Percentiles rank a stretch among this genome's conserved stretches.
Evolutionary conservation across 495 filamentous ascomycete species (phyloP).

Genomic region (Talaromyces proteolyticus): DNA sequence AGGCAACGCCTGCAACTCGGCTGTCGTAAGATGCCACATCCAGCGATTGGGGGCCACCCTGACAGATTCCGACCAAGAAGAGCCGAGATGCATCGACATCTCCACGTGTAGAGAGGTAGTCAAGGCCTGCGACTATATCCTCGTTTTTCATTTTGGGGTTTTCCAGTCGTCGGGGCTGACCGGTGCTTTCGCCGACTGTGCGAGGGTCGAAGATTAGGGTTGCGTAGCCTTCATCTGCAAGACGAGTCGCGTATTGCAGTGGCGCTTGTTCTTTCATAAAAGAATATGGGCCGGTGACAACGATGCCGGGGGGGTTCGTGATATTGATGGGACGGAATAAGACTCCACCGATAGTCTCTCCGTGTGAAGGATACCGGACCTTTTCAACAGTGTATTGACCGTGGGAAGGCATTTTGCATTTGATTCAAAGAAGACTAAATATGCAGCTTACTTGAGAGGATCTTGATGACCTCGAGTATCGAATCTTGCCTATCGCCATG

Average conservation of each 20-base stretch:
- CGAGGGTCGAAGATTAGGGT: conserved; percentile 16
- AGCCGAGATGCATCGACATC: conserved; percentile 13
- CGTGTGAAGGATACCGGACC: conserved; percentile 13
- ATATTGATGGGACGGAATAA: conserved; percentile 9
- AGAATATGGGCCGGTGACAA: conserved; percentile 15
- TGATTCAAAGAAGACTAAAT: neutral
- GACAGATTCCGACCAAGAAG: conserved; percentile 17
- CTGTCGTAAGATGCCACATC: conserved; percentile 17
- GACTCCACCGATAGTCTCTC: conserved; percentile 9
- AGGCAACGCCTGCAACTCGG: conserved; percentile 15
- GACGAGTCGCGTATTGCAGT: conserved; percentile 16
- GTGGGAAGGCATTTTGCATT: conserved; percentile 15
- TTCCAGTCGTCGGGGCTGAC: conserved; percentile 14
- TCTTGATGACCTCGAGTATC: conserved; percentile 1
- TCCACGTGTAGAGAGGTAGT: conserved; percentile 12
- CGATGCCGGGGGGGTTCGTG: conserved; percentile 11
- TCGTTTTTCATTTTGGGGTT: conserved; percentile 18
- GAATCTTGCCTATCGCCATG: neutral
- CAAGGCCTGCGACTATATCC: conserved; percentile 14
- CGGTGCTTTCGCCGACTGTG: conserved; percentile 17
- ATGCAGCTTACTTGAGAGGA: conserved; percentile 1
- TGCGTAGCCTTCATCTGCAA: conserved; percentile 17
- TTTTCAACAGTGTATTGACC: conserved; percentile 17
- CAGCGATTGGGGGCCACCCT: conserved; percentile 15
- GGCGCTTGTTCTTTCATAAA: conserved; percentile 18